These are phyloP conservation scores for Thraustochytrium striatum DNA, from an alignment of 352 stramenopile species.

Conservation along the genomic window DNA sequence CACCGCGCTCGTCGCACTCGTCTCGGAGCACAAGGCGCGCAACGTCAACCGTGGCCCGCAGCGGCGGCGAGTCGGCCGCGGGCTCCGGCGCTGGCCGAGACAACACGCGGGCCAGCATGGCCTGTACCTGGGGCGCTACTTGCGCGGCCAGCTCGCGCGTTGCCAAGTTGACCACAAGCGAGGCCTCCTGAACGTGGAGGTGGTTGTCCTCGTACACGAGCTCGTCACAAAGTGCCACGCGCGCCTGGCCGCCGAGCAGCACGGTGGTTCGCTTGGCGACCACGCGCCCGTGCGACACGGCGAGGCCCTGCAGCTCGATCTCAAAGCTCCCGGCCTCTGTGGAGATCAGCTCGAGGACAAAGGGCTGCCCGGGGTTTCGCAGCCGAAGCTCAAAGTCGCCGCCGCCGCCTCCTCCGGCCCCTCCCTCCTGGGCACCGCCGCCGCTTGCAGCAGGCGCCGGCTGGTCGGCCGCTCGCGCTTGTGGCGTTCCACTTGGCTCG, in stretches of 20 bases:
- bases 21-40: background rate
- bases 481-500: too few species aligned
- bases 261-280: background rate
- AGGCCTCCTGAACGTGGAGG: background rate
- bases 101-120: background rate
- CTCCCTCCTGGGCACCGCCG: too few species aligned
- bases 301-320: background rate
- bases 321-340: background rate
- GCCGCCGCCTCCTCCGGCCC: too few species aligned
- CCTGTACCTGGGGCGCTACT: background rate
- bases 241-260: constrained; percentile 1
- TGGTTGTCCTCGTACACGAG: background rate
- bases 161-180: background rate
- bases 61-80: background rate
- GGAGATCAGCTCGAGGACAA: constrained; percentile 32
- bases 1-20: background rate
- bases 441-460: too few species aligned
- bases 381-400: constrained; percentile 13
- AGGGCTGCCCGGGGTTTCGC: constrained; percentile 5
- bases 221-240: background rate
- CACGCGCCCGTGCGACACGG: background rate
- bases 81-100: background rate
- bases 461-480: too few species aligned
- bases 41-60: background rate
- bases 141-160: background rate